A percentile compares a stretch with the other conserved stretches of the same genome.
These are phyloP conservation scores for Podospora tetraspora DNA, from an alignment of 495 filamentous ascomycete species.

Conservation along the genomic window DNA sequence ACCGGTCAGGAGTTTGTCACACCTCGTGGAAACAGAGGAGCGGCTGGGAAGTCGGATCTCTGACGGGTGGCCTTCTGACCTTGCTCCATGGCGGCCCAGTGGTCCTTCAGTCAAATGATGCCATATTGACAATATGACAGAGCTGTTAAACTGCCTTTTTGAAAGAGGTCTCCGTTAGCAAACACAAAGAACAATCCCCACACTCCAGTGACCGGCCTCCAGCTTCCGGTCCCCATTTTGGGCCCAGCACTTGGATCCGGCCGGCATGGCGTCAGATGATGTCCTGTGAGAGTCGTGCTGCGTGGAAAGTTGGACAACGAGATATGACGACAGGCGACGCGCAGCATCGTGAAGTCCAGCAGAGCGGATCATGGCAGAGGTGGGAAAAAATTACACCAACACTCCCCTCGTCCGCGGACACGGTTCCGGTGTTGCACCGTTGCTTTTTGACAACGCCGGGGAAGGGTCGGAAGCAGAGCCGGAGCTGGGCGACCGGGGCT, in stretches of 20 bases:
- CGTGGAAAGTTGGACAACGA: not conserved
- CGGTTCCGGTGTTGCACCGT: not conserved
- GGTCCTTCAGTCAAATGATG: not conserved
- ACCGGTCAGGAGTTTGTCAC: not conserved
- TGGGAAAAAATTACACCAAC: not conserved
- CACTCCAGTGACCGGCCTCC: not conserved
- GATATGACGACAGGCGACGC: not conserved
- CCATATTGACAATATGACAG: too few species aligned
- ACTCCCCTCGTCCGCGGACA: not conserved
- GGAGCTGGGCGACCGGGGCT: not conserved
- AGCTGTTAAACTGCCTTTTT: too few species aligned
- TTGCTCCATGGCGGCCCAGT: not conserved
- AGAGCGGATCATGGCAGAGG: not conserved
- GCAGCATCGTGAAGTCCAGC: not conserved
- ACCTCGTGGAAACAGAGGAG: not conserved
- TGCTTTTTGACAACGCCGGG: not conserved
- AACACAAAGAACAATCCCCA: not conserved
- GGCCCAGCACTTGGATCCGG: not conserved
- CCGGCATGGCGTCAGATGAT: not conserved
- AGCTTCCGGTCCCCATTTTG: not conserved
- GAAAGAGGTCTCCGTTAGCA: not conserved
- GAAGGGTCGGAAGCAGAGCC: not conserved
- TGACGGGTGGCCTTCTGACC: not conserved
- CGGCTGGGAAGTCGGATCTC: not conserved
- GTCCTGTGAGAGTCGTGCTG: too few species aligned